phyloP scores from a whole-genome alignment of 2,329 filamentous ascomycete genomes.

The Zymoseptoria crescenta region DNA sequence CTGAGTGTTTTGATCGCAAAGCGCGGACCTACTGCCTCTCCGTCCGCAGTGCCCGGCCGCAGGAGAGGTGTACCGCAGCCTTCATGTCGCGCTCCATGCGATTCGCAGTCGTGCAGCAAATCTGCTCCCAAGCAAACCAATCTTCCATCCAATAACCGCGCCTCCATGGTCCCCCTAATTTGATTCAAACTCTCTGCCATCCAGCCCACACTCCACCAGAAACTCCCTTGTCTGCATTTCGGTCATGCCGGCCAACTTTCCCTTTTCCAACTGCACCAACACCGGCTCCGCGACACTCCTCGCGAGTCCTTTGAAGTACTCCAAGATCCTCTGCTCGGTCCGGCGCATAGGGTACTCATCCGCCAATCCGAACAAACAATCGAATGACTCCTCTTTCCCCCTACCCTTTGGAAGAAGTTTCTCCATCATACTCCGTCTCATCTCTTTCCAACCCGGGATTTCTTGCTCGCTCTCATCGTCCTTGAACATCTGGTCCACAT shows the following conservation, averaged over 20 bases:
- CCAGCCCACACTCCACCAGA: constrained; percentile 23
- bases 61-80: no score
- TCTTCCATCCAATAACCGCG: neutral
- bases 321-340: constrained; percentile 35
- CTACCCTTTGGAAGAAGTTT: constrained; percentile 16
- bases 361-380: constrained; percentile 26
- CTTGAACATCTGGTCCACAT: constrained; percentile 31
- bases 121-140: neutral
- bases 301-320: constrained; percentile 39
- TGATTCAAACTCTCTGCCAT: constrained; percentile 3
- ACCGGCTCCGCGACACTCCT: constrained; percentile 39
- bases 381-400: constrained; percentile 14
- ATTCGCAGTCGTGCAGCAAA: neutral
- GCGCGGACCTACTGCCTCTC: no score
- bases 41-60: no score
- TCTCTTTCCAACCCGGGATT: constrained; percentile 29
- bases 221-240: constrained; percentile 32
- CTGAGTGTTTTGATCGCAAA: no score
- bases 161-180: no score
- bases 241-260: constrained; percentile 35
- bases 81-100: no score
- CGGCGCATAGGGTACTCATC: constrained; percentile 26
- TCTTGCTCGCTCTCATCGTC: constrained; percentile 29
- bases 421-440: constrained; percentile 30
- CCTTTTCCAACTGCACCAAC: constrained; percentile 45